Evolutionary conservation across 768 basidiomycete species (phyloP), one percentile per base, ranked within the genome.

Genomic region (Lactarius sanguifluus): DNA sequence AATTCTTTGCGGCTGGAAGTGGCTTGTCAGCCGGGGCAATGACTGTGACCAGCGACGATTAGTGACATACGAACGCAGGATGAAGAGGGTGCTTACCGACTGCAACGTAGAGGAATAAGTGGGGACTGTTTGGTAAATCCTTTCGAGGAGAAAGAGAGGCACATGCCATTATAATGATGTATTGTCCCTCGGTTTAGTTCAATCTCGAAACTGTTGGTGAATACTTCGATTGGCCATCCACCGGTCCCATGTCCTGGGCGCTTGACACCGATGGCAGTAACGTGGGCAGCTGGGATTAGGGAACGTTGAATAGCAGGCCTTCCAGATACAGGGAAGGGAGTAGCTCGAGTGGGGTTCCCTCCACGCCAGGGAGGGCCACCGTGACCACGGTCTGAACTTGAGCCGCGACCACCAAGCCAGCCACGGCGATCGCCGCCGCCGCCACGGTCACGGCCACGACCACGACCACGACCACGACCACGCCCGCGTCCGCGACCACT

Each of bases 131-230:
- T 20, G 40, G 32, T 52, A 8, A n/a, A 50, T 25, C 5, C 36
- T 30, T 34, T 45, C 6, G 47, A 30, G 40, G 52, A 62, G 56
- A 61, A 34, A 55, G 56, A 62, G 15, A 60, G 64, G 61, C 1
- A 75, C 87, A 68, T 72, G 89, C 92, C 86, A 74, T 94, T 90
- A 71, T 93, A 92, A 71, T 93, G 92, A 67, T 88, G 81, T 52
- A 92, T 91, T 34, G 84, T 81, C 8, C 74, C 76, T 23, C 86
- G 82, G 0, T 91, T 87, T 15, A 89, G 84, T 0, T 81, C 79
- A 4, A 85, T 84, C 56, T 72, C 73, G 70, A 91, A 93, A 59
- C 87, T 88, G 74, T 93, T 94, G 40, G 84, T 80, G 7, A 64
- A 69, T 7, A 85, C 79, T 16, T 68, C 70, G 34, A 82, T 77